Evolutionary conservation across 495 filamentous ascomycete genomes (phyloP), one percentile per base, ranked within the genome.

Genomic region (Penicillium manginii): DNA sequence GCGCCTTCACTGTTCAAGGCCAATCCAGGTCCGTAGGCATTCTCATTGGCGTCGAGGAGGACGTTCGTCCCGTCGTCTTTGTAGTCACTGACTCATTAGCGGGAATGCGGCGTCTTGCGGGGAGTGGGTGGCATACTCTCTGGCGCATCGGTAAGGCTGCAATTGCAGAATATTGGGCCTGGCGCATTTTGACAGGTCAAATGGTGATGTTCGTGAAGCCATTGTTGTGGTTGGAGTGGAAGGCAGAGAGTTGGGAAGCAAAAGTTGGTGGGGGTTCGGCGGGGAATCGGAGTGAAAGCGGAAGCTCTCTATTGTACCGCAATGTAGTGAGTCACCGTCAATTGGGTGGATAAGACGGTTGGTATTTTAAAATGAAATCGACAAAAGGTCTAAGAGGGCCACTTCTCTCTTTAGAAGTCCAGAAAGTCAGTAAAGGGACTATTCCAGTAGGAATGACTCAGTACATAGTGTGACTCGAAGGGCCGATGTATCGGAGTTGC

Each of bases 21-120:
- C 39, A 92, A 73, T 14, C 86, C 84, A 1, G 94, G 93, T 2
- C 96, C 94, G 73, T 88, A 97, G 52, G 94, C 92, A 70, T 98
- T 98, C 74, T 98, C 94, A 63, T 98, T 98, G 56, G 96, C 94
- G 68, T 98, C 94, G 57, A 98, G 89, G 29, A 98, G 86, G 55
- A 98, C 88, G 70, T 98, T 98, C 47, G 88, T 96, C 62, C 94
- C 96, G 68, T 98, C 90, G 70, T 98, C 94, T 82, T 98, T 96
- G 82, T 98, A 98, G 84, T 98, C 93, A 82, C 91, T 96, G 73
- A 57, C 57, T 69, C 58, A 63, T 79, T 73, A 79, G 77, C 62
- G 57, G 54, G 46, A 57, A 57, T 53, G 55, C 62, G 59, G 23
- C 21, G 40, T 19, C 43, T 29, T 31, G 3, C 33, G 60, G 54